Evolutionary conservation across 1,284 basidiomycete species (phyloP).

Genomic region (Wolfiporia cocos): DNA sequence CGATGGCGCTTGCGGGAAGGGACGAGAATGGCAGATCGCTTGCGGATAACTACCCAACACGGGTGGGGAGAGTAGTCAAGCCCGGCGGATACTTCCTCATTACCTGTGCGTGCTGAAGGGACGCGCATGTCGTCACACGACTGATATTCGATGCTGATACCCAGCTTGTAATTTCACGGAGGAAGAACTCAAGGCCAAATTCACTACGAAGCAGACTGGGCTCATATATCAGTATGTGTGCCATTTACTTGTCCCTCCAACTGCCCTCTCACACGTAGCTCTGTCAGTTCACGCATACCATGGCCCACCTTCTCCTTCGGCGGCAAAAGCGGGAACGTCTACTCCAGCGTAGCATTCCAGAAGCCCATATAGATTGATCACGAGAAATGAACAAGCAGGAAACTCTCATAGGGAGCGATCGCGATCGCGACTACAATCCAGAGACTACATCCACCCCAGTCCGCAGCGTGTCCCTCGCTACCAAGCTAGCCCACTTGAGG

Average conservation of each 20-base stretch:
- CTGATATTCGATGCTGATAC: too few relatives aligned
- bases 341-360: slow-evolving; percentile 70
- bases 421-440: slow-evolving; percentile 22
- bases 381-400: background rate
- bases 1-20: slow-evolving; percentile 74
- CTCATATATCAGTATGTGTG: slow-evolving; percentile 57
- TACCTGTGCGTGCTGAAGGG: slow-evolving; percentile 59
- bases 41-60: slow-evolving; percentile 55
- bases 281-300: slow-evolving; percentile 59
- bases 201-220: slow-evolving; percentile 43
- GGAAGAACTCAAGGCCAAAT: slow-evolving; percentile 63
- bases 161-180: slow-evolving; percentile 88
- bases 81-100: slow-evolving; percentile 75
- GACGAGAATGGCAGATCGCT: slow-evolving; percentile 50
- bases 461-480: slow-evolving; percentile 65
- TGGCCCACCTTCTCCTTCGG: slow-evolving; percentile 74
- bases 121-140: too few relatives aligned
- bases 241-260: background rate
- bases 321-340: slow-evolving; percentile 67
- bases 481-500: slow-evolving; percentile 54
- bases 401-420: background rate
- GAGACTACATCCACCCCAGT: slow-evolving; percentile 52
- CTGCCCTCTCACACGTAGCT: background rate
- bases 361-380: slow-evolving; percentile 27
- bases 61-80: slow-evolving; percentile 54